These are phyloP conservation scores for Vicia villosa DNA, from an alignment of 306 rosid genomes.

Conservation along the genomic window DNA sequence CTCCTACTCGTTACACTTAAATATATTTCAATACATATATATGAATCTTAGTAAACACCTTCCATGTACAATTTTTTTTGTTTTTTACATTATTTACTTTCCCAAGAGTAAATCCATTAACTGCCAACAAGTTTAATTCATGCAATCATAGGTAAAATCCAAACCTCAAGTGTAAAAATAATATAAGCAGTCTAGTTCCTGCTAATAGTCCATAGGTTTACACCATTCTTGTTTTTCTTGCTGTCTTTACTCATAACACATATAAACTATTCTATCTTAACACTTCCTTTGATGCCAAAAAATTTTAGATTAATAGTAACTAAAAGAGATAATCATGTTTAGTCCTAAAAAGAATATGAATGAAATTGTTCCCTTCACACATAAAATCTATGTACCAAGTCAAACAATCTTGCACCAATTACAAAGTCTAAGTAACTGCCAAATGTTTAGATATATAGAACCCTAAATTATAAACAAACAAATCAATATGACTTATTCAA, in stretches of 20 bases:
- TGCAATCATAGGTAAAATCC: slow-evolving; percentile 32
- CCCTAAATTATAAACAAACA: slow-evolving; percentile 45
- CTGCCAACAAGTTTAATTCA: slow-evolving; percentile 7
- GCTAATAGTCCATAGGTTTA: slow-evolving; percentile 30
- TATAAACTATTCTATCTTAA: slow-evolving; percentile 17
- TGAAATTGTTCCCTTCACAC: slow-evolving; percentile 21
- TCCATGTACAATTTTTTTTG: slow-evolving; percentile 18
- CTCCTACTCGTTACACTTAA: too few species aligned
- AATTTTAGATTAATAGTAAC: background rate
- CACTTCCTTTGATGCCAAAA: slow-evolving; percentile 22
- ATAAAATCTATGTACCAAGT: slow-evolving; percentile 33
- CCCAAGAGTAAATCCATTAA: slow-evolving; percentile 13
- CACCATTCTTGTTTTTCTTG: slow-evolving; percentile 32
- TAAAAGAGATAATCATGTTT: background rate
- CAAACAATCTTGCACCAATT: slow-evolving; percentile 41
- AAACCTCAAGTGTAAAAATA: slow-evolving; percentile 19
- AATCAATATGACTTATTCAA: slow-evolving; percentile 48
- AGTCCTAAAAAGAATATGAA: slow-evolving; percentile 1
- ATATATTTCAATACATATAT: too few species aligned
- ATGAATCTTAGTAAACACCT: slow-evolving; percentile 2
- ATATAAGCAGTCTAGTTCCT: slow-evolving; percentile 29
- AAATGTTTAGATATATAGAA: slow-evolving; percentile 48
- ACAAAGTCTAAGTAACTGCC: slow-evolving; percentile 42
- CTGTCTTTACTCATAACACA: slow-evolving; percentile 25
- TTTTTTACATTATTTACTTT: slow-evolving; percentile 31